Percentiles rank a stretch among this genome's conserved stretches.
phyloP scores from a whole-genome alignment of 768 basidiomycete genomes.

The Boletus fagicola region DNA sequence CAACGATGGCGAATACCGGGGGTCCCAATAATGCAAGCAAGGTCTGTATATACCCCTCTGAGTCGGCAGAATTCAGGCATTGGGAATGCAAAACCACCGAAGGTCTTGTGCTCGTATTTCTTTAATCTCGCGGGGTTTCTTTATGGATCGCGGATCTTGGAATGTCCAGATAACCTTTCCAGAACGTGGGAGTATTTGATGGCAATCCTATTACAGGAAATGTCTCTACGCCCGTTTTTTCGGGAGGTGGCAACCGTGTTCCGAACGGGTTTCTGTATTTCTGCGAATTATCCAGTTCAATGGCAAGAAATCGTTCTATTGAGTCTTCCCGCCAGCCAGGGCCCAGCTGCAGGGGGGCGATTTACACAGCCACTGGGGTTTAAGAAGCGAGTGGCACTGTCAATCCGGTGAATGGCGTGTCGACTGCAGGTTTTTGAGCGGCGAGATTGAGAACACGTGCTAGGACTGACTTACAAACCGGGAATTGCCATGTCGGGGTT shows the following conservation, averaged over 20 bases:
- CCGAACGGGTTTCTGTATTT: neutral
- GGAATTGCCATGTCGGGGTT: constrained; percentile 31
- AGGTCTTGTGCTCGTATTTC: neutral
- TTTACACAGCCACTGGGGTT: constrained; percentile 2
- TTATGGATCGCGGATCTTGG: constrained; percentile 20
- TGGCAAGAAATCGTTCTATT: neutral
- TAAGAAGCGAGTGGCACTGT: neutral
- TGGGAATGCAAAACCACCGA: neutral
- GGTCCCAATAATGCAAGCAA: neutral
- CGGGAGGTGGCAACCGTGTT: neutral
- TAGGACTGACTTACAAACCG: constrained; percentile 15
- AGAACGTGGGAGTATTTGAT: constrained; percentile 5
- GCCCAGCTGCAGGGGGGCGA: too few species aligned
- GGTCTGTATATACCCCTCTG: too few species aligned
- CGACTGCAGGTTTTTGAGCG: constrained; percentile 7
- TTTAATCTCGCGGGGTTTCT: constrained; percentile 5
- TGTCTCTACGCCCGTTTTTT: constrained; percentile 14
- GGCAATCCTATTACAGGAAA: neutral
- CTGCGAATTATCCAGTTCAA: neutral
- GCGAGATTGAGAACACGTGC: constrained; percentile 18
- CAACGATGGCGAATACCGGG: neutral
- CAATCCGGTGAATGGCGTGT: constrained; percentile 15
- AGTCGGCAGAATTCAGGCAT: too few species aligned
- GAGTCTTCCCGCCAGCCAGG: neutral
- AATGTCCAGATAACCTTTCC: constrained; percentile 22